Conservation (phyloP, 2,329 filamentous ascomycete species). For the Botryotinia convoluta region DNA sequence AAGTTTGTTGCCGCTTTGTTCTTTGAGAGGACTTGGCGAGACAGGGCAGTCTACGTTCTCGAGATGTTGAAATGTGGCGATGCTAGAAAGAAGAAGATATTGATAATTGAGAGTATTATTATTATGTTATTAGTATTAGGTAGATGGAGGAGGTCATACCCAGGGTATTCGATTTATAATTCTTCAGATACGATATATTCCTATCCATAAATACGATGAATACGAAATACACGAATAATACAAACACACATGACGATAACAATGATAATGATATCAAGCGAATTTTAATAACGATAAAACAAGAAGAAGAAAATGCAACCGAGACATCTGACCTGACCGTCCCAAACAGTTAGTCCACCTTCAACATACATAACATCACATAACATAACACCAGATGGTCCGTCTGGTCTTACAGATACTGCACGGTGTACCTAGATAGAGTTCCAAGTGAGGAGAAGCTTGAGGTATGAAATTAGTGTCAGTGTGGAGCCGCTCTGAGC, state of each 20-base stretch:
- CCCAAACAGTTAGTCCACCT: background rate
- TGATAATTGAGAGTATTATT: too few relatives aligned
- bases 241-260: background rate
- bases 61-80: background rate
- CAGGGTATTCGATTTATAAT: background rate
- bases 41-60: background rate
- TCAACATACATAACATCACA: background rate
- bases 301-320: background rate
- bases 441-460: background rate
- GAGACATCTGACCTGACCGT: background rate
- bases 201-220: background rate
- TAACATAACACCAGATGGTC: background rate
- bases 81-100: background rate
- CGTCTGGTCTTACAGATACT: background rate
- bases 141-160: background rate
- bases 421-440: background rate
- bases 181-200: background rate
- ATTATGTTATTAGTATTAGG: background rate
- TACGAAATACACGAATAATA: background rate
- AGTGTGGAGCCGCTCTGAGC: background rate
- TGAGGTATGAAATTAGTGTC: background rate
- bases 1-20: slow-evolving; percentile 6
- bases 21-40: background rate
- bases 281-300: background rate
- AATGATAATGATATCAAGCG: too few relatives aligned